Evolutionary conservation across 2,329 filamentous ascomycete genomes (phyloP), one percentile per base, ranked within the genome.

Genomic region (Aspergillus candidus): DNA sequence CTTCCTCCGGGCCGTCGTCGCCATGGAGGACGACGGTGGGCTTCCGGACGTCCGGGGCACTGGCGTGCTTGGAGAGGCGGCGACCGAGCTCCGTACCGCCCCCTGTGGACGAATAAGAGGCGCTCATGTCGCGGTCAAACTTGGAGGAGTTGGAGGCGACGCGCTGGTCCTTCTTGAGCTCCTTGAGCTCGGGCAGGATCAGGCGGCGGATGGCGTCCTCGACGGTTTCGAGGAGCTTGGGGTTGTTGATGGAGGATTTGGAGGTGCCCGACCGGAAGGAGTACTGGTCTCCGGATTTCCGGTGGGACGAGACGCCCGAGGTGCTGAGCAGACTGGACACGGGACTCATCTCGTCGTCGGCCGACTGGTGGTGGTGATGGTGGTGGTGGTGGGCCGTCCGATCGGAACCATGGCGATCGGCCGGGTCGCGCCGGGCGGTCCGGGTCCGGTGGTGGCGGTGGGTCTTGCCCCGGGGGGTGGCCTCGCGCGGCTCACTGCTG

Each of bases 151-250:
- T 84, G 52, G 84, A 78, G 50, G 84, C 81, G 52, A 84, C 84
- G 64, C 87, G 90, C 63, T 91, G 86, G 60, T 95, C 89, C 57
- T 90, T 82, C 66, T 95, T 96, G 43, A 98, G 73, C 8, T 89
- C 88, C 56, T 88, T 91, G 35, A 98, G 75, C 66, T 98, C 91
- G 0, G 93, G 93, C 3, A 98, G 71, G 41, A 96, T 94, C 39
- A 95, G 75, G 38, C 89, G 80, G 50, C 88, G 83, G 59, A 96
- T 94, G 11, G 89, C 89, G 68, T 95, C 89, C 68, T 96, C 90
- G 3, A 96, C 90, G 0, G 89, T 93, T 58, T 93, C 87, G 2
- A 96, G 76, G 2, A 96, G 72, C 61, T 88, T 93, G 0, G 90
- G 90, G 58, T 96, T 95, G 68, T 94, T 94, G 63, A 94, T 87